Evolutionary conservation across 2,329 filamentous ascomycete species (phyloP).

Genomic region (Cladosporium phlei): DNA sequence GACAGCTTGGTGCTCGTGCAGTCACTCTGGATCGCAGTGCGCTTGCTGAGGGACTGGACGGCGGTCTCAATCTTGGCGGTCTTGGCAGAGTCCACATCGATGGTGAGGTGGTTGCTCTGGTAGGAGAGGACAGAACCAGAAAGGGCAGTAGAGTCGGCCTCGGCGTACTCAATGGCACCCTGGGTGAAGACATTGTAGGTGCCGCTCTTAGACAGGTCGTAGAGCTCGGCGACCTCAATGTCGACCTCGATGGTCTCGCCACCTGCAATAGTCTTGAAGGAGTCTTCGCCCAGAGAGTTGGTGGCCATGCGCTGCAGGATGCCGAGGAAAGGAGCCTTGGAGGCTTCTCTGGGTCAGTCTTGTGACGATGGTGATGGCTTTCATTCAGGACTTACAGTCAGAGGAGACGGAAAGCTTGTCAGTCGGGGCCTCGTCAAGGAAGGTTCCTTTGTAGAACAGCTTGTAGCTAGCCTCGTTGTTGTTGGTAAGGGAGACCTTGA

Average conservation of each 20-base stretch:
- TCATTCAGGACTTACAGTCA: conserved; percentile 13
- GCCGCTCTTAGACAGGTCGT: conserved; percentile 26
- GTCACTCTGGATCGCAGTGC: conserved; percentile 49
- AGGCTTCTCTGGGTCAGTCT: conserved; percentile 7
- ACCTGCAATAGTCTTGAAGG: conserved; percentile 47
- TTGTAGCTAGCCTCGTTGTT: conserved; percentile 22
- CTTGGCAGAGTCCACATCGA: conserved; percentile 53
- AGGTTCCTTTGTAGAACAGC: conserved; percentile 24
- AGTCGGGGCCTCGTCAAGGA: conserved; percentile 24
- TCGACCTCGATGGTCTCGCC: conserved; percentile 49
- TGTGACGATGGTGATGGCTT: background rate
- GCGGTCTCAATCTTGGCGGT: conserved; percentile 49
- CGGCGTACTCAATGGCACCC: conserved; percentile 55
- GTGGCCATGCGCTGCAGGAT: conserved; percentile 49
- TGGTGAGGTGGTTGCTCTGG: conserved; percentile 54
- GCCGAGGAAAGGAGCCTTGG: conserved; percentile 43
- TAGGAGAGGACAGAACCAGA: conserved; percentile 50
- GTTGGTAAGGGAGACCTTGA: conserved; percentile 25
- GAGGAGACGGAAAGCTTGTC: conserved; percentile 24
- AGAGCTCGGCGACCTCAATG: conserved; percentile 54
- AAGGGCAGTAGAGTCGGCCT: conserved; percentile 49
- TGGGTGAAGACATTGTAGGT: conserved; percentile 51
- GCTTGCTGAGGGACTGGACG: conserved; percentile 44
- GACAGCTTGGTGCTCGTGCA: conserved; percentile 42
- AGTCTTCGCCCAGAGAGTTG: conserved; percentile 41